These are phyloP conservation scores for Sarocladiaceae sp. DNA, from an alignment of 2,329 filamentous ascomycete genomes.

Conservation along the genomic window DNA sequence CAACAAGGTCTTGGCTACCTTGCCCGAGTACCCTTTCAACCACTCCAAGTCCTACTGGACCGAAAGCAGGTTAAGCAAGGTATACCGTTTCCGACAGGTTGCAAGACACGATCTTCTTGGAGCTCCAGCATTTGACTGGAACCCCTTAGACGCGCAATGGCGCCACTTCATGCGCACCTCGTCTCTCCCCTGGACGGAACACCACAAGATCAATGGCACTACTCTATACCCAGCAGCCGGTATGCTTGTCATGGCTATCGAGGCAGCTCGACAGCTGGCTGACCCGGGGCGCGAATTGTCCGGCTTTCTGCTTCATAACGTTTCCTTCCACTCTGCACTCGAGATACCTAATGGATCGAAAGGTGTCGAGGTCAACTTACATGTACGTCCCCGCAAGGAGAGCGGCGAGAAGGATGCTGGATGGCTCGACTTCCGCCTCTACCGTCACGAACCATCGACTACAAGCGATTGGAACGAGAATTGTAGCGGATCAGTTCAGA, in stretches of 20 bases:
- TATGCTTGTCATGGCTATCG: slow-evolving; percentile 23
- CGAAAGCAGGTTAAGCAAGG: background rate
- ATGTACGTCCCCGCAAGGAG: too few relatives aligned
- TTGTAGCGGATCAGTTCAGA: too few relatives aligned
- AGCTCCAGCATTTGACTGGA: background rate
- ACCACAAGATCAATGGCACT: slow-evolving; percentile 38
- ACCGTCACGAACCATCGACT: too few relatives aligned
- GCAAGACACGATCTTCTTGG: background rate
- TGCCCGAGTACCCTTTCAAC: slow-evolving; percentile 12
- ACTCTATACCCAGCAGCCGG: slow-evolving; percentile 35
- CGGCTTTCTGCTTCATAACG: too few relatives aligned
- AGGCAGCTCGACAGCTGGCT: background rate
- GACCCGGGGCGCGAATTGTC: too few relatives aligned
- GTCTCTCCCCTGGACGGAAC: slow-evolving; percentile 31
- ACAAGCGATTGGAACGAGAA: too few relatives aligned
- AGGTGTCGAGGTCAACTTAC: too few relatives aligned
- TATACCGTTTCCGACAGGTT: background rate
- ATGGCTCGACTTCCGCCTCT: too few relatives aligned
- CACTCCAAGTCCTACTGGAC: slow-evolving; percentile 3
- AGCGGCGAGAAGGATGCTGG: too few relatives aligned
- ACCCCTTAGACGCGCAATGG: slow-evolving; percentile 11
- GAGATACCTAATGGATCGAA: too few relatives aligned
- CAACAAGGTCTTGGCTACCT: background rate
- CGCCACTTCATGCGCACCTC: slow-evolving; percentile 14
- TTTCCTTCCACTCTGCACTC: too few relatives aligned